Percentiles rank a stretch among this genome's conserved stretches.
Conservation (phyloP, 2,329 filamentous ascomycete species). For the Clonostachys solani region DNA sequence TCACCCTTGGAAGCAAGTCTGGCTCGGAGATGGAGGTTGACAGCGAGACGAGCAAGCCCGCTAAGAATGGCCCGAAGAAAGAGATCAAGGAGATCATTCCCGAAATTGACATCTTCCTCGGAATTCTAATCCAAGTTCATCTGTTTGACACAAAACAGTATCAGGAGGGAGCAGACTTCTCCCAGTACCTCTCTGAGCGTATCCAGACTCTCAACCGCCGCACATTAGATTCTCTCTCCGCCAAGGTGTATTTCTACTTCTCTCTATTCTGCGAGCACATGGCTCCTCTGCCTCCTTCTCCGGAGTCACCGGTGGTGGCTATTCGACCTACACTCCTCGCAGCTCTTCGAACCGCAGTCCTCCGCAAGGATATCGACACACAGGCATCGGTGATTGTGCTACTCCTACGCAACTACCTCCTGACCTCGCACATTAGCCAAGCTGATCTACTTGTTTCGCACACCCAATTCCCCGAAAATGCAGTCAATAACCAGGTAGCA, state of each 20-base stretch:
- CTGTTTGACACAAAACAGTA: slow-evolving; percentile 82
- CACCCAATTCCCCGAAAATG: slow-evolving; percentile 89
- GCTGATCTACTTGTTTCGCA: slow-evolving; percentile 94
- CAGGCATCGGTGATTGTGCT: slow-evolving; percentile 94
- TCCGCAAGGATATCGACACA: slow-evolving; percentile 96
- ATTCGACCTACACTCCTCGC: slow-evolving; percentile 84
- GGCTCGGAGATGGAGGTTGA: slow-evolving; percentile 72
- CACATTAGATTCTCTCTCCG: slow-evolving; percentile 88
- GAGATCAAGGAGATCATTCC: slow-evolving; percentile 73
- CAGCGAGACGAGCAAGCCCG: slow-evolving; percentile 46
- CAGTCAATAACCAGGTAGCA: slow-evolving; percentile 96
- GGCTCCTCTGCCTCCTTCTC: slow-evolving; percentile 80
- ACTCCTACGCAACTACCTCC: slow-evolving; percentile 90
- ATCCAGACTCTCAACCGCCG: slow-evolving; percentile 88
- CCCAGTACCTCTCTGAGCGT: slow-evolving; percentile 74
- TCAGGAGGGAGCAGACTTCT: slow-evolving; percentile 79
- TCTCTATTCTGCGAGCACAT: slow-evolving; percentile 92
- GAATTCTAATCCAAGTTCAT: slow-evolving; percentile 81
- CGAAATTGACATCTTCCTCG: slow-evolving; percentile 85
- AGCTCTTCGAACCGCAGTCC: slow-evolving; percentile 88
- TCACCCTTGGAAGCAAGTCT: slow-evolving; percentile 54
- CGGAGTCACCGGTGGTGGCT: slow-evolving; percentile 79
- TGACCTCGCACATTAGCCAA: slow-evolving; percentile 94
- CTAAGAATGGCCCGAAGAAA: slow-evolving; percentile 58
- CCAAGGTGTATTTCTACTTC: slow-evolving; percentile 98